These are phyloP conservation scores for Dothiorella sarmentorum DNA, from an alignment of 2,329 filamentous ascomycete genomes.

Conservation along the genomic window DNA sequence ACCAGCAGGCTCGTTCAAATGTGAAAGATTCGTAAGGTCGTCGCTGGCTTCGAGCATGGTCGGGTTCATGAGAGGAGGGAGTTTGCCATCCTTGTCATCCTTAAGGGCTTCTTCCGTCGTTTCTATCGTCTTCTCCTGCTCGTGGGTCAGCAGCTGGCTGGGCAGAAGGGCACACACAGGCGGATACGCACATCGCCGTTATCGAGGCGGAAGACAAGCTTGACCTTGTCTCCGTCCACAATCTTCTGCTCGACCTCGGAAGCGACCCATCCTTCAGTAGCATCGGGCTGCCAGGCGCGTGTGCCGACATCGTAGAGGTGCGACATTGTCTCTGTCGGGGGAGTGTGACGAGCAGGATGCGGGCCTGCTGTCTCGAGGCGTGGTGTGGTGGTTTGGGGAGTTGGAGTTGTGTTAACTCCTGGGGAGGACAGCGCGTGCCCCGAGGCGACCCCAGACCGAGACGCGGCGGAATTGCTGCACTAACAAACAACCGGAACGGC, in stretches of 20 bases:
- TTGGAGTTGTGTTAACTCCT: slow-evolving; percentile 12
- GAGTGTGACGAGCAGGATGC: slow-evolving; percentile 8
- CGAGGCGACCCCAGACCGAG: slow-evolving; percentile 12
- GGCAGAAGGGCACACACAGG: background rate
- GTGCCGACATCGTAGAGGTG: slow-evolving; percentile 95
- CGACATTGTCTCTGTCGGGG: slow-evolving; percentile 53
- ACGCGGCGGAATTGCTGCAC: background rate
- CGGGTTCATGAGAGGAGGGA: slow-evolving; percentile 96
- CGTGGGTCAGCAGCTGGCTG: background rate
- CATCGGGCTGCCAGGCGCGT: slow-evolving; percentile 96
- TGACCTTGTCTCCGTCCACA: slow-evolving; percentile 79
- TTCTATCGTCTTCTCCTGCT: slow-evolving; percentile 73
- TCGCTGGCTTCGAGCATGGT: slow-evolving; percentile 98
- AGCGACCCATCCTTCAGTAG: slow-evolving; percentile 93
- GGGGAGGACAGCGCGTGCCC: slow-evolving; percentile 15
- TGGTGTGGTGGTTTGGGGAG: background rate
- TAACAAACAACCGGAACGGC: slow-evolving; percentile 7
- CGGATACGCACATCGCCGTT: slow-evolving; percentile 73
- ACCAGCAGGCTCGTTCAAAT: slow-evolving; percentile 98
- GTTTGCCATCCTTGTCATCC: slow-evolving; percentile 69
- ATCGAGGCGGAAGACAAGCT: slow-evolving; percentile 80
- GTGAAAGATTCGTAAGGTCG: slow-evolving; percentile 93
- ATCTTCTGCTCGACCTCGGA: slow-evolving; percentile 89
- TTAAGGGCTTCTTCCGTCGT: slow-evolving; percentile 73
- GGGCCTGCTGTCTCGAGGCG: background rate